Percentiles rank a stretch among this genome's conserved stretches.
Conservation (phyloP, 495 filamentous ascomycete species). For the Penicillium antarcticum region DNA sequence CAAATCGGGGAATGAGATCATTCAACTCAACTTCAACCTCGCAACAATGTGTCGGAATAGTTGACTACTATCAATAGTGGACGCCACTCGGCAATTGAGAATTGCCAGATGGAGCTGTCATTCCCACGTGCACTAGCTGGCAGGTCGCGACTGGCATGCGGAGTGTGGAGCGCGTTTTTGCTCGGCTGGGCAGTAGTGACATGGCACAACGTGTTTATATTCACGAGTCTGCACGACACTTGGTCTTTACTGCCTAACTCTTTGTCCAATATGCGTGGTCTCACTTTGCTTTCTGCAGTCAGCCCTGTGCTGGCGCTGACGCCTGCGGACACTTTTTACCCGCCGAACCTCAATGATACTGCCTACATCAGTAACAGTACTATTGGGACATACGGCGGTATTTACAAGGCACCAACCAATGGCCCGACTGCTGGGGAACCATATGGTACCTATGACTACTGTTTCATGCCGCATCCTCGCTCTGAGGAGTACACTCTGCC, state of each 20-base stretch:
- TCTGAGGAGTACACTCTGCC: conserved; percentile 32
- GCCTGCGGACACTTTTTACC: conserved; percentile 38
- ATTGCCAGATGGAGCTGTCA: neutral
- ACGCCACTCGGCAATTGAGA: neutral
- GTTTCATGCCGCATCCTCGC: conserved; percentile 45
- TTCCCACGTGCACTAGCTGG: neutral
- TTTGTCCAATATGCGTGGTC: conserved; percentile 12
- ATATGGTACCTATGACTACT: conserved; percentile 39
- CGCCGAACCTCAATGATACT: conserved; percentile 33
- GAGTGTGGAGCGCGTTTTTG: neutral
- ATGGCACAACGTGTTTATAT: neutral
- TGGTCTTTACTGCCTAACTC: neutral
- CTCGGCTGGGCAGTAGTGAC: neutral
- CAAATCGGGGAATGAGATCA: too few species aligned
- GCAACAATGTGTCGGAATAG: neutral
- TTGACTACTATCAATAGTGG: neutral
- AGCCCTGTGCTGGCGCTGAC: conserved; percentile 10
- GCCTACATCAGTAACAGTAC: conserved; percentile 38
- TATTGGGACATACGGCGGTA: conserved; percentile 39
- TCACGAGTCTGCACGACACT: neutral
- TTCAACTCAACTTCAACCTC: too few species aligned
- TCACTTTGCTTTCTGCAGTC: conserved; percentile 6
- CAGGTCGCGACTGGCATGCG: conserved; percentile 1
- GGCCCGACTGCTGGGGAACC: conserved; percentile 22
- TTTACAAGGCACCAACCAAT: conserved; percentile 31